Percentiles rank a stretch among this genome's conserved stretches.
These are phyloP conservation scores for Diaporthe nobilis DNA, from an alignment of 2,329 filamentous ascomycete genomes.

Conservation along the genomic window DNA sequence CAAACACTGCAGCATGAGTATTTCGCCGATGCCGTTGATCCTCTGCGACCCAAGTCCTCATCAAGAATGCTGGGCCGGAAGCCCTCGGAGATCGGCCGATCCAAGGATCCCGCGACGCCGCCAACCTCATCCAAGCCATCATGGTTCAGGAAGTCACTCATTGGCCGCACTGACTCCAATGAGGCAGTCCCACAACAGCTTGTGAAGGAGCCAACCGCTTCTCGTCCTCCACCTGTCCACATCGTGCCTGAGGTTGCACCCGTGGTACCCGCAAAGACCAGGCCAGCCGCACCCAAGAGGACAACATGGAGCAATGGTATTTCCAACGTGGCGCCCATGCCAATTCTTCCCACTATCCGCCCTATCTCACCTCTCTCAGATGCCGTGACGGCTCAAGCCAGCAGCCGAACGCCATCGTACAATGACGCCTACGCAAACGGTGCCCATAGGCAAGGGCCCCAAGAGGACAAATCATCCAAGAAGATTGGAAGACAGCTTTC, in stretches of 20 bases:
- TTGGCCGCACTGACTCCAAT: constrained; percentile 80
- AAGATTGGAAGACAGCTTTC: constrained; percentile 97
- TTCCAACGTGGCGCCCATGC: constrained; percentile 88
- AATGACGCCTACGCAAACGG: constrained; percentile 63
- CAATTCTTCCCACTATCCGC: constrained; percentile 93
- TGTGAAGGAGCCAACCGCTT: constrained; percentile 61
- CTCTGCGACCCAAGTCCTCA: constrained; percentile 90
- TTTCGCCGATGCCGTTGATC: constrained; percentile 92
- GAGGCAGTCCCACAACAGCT: constrained; percentile 68
- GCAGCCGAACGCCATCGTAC: constrained; percentile 71
- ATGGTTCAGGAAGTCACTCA: constrained; percentile 97
- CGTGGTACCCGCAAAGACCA: constrained; percentile 54
- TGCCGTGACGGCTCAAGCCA: constrained; percentile 90
- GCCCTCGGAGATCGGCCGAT: constrained; percentile 83
- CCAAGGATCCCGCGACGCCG: constrained; percentile 72
- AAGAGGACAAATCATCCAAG: constrained; percentile 79
- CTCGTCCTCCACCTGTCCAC: constrained; percentile 60
- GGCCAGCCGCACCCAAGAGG: constrained; percentile 79
- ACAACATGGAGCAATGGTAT: constrained; percentile 93
- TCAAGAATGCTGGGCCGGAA: constrained; percentile 90
- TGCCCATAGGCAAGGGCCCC: constrained; percentile 53
- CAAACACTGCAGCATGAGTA: constrained; percentile 97
- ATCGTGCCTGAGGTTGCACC: constrained; percentile 58
- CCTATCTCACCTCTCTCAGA: constrained; percentile 98
- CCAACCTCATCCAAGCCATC: constrained; percentile 86